Evolutionary conservation across 768 basidiomycete genomes (phyloP).

Genomic region (Strobilomyces dryophilus): DNA sequence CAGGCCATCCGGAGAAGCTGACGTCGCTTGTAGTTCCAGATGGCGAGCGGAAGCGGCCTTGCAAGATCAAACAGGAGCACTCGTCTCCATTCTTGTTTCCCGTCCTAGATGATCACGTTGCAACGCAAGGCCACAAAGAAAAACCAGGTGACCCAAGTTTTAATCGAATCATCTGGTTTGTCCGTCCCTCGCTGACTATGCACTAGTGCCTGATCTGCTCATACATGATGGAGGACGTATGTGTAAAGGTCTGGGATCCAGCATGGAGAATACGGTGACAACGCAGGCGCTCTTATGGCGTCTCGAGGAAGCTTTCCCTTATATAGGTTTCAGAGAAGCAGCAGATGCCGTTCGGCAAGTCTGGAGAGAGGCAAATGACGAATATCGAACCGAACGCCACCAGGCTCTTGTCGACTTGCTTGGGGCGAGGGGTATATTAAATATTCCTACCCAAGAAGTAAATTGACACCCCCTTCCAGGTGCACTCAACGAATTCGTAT

Average conservation of each 20-base stretch:
- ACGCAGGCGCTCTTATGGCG: neutral
- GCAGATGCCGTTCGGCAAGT: neutral
- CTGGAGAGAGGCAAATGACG: neutral
- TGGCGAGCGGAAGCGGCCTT: neutral
- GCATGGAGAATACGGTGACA: neutral
- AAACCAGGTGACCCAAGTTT: neutral
- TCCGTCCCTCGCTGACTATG: neutral
- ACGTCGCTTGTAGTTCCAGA: neutral
- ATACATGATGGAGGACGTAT: no score
- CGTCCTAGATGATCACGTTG: neutral
- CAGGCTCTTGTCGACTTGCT: constrained; percentile 40
- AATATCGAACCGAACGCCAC: constrained; percentile 19
- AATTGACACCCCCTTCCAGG: constrained; percentile 33
- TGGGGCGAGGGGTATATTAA: constrained; percentile 18
- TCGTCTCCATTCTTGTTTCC: neutral
- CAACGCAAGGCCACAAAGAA: neutral
- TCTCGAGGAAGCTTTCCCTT: constrained; percentile 1
- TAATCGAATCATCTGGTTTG: no score
- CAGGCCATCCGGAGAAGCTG: neutral
- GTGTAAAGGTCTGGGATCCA: neutral
- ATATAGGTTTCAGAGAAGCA: constrained; percentile 4
- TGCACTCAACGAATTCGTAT: constrained; percentile 42
- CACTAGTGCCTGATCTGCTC: neutral
- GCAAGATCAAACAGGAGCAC: neutral
- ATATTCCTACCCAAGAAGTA: no score